Conservation (phyloP, 345 rosid species). For the Gossypium bickii region DNA sequence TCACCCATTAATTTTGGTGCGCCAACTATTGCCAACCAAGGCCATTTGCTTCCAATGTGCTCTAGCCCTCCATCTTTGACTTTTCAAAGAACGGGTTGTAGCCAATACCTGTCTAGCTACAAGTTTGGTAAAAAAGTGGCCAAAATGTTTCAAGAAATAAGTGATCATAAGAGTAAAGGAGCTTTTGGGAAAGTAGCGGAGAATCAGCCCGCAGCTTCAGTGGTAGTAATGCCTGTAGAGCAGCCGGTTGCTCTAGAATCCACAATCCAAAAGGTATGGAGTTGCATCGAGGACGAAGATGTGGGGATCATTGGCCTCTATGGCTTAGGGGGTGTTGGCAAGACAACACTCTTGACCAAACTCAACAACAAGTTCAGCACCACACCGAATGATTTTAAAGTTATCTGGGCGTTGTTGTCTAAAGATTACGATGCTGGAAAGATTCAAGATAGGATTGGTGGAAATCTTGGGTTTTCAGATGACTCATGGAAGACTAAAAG, state of each 20-base stretch:
- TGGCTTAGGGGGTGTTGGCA: neutral
- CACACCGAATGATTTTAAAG: neutral
- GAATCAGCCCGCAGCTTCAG: neutral
- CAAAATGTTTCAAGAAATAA: too few relatives aligned
- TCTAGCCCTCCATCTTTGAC: too few relatives aligned
- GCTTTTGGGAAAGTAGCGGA: conserved; percentile 14
- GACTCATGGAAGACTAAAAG: neutral
- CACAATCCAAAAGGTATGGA: neutral
- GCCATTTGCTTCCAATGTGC: too few relatives aligned
- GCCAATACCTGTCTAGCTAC: too few relatives aligned
- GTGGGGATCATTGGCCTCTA: neutral
- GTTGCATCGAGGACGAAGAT: neutral
- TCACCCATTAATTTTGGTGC: too few relatives aligned
- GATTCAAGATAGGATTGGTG: neutral
- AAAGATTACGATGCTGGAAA: neutral
- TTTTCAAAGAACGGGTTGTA: too few relatives aligned
- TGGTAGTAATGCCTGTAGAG: neutral
- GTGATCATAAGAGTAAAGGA: too few relatives aligned
- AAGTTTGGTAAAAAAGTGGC: too few relatives aligned
- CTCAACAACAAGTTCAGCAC: neutral
- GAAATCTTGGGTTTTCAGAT: neutral
- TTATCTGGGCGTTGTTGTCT: neutral
- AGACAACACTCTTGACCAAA: neutral
- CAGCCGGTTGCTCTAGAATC: neutral
- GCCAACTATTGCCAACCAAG: too few relatives aligned